Evolutionary conservation across 2,329 filamentous ascomycete genomes (phyloP), one percentile per base, ranked within the genome.

Genomic region (Aspergillus oerlinghausenensis): DNA sequence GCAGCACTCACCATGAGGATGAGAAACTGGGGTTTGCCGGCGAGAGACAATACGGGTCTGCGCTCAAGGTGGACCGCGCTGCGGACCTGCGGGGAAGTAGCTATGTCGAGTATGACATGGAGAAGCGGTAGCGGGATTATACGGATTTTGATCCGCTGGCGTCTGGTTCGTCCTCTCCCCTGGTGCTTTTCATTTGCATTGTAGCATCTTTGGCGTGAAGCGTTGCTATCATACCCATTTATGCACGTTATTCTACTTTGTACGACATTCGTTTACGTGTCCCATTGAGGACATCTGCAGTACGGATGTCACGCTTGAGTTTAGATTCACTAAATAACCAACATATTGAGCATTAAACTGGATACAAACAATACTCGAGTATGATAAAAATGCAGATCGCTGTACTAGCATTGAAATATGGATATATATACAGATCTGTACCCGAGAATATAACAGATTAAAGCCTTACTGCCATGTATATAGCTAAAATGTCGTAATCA

Each of bases 21-120:
- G 72, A 77, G 61, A 79, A 79, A 57, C 48, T 75, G 38, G 77
- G 75, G 1, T 78, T 75, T 59, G 74, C 72, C 1, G 75, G 75
- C 0, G 72, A 75, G 49, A 66, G 73, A 54, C 66, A 68, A 17
- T 71, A 70, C 53, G 65, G 65, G 8, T 49, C 65, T 50, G 68
- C 70, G 23, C 54, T 72, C 19, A 65, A 71, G 47, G 63, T 69
- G n/a, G 61, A 68, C 51, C 55, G 60, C 1, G 56, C 55, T n/a
- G 52, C 63, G 26, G 60, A 61, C 38, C 25, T 63, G 42, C 64
- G 73, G 26, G 64, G 66, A 42, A 76, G 74, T 60, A 70, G 67
- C 45, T 73, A 73, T 55, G 69, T 75, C 11, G 72, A 75, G 53
- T 76, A 73, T 64, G 70, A 67, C 8, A 57, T 56, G 49, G 68